A percentile compares a stretch with the other conserved stretches of the same genome.
phyloP scores from a whole-genome alignment of 83 land plant species.

The Diphasiastrum complanatum region DNA sequence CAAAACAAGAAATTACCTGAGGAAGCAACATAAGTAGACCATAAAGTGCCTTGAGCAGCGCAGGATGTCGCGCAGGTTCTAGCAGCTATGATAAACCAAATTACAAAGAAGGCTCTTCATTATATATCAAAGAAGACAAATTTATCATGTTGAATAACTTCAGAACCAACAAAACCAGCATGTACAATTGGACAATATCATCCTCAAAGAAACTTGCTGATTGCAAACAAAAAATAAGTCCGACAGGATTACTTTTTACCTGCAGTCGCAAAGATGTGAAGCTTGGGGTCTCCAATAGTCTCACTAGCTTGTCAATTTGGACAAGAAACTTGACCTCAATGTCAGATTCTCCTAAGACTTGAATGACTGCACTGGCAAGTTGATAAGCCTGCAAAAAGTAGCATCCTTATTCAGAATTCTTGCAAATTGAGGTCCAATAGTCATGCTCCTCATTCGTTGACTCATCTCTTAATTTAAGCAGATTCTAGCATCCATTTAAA shows the following conservation, averaged over 20 bases:
- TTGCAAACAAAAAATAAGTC: not conserved
- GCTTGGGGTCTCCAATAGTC: constrained; percentile 88
- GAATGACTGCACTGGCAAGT: constrained; percentile 85
- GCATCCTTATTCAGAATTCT: not conserved
- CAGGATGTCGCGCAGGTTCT: constrained; percentile 76
- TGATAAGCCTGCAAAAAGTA: constrained; percentile 59
- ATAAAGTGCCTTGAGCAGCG: constrained; percentile 76
- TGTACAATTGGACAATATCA: not conserved
- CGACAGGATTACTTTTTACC: constrained; percentile 36
- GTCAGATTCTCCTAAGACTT: constrained; percentile 86
- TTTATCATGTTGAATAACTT: not conserved
- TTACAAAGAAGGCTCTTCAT: not conserved
- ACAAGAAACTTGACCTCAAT: constrained; percentile 89
- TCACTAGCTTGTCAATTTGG: constrained; percentile 89
- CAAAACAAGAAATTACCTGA: constrained; percentile 45
- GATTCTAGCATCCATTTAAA: too few relatives aligned
- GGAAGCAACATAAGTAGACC: constrained; percentile 98
- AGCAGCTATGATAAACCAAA: constrained; percentile 54
- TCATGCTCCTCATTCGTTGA: too few relatives aligned
- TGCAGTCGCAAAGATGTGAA: constrained; percentile 91
- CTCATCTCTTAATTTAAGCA: too few relatives aligned
- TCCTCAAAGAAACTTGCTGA: constrained; percentile 1
- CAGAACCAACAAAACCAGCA: not conserved
- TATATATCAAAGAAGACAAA: not conserved
- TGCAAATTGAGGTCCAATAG: too few relatives aligned